Base-by-base conservation (phyloP, 2,329 filamentous ascomycete genomes). In the Exophiala calicioides region DNA sequence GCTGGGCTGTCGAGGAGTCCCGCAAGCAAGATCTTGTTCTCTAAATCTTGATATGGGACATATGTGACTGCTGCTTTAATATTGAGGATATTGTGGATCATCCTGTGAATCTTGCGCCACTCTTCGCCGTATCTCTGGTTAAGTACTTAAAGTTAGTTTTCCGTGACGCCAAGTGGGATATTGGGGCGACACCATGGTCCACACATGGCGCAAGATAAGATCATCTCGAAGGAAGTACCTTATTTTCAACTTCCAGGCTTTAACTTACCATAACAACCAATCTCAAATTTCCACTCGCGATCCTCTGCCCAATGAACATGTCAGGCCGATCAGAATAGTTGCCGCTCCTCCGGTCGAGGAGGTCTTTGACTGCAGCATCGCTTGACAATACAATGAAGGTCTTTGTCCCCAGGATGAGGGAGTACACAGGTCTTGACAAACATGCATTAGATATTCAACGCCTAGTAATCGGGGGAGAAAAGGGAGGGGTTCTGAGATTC, bases 311-410 rank as follows among this genome's bases (percentile, higher is more conserved):
- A 6, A 77, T 68, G 34, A 73, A 71, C 62, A 71, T 67, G 6
- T 68, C 64, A 5, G 68, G 68, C 0, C 77, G 66, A 6, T 70
- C 69, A 0, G 74, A 77, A 58, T 79, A 80, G 9, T 75, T 75
- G 12, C 51, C 59, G 33, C 73, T 73, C 21, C 70, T 62, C 47
- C 74, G 74, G 44, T 80, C 47, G 2, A 80, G 50, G 3, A 80
- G 57, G 7, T 80, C 76, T 39, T 75, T 77, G 18, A 79, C 67
- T 1, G 67, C 68, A 37, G 64, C 47, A 23, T 72, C 68, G 1
- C 67, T 68, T 0, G 67, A 71, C 0, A 80, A 60, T 0, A 80
- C 71, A 13, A 80, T 63, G 52, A 77, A 60, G 6, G 67, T 63
- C 33, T 71, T 68, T 0, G 71, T 71, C 1, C 77, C 77, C 0